Conservation (phyloP, 1,139 yeast species). For the Lipomyces yarrowii region DNA sequence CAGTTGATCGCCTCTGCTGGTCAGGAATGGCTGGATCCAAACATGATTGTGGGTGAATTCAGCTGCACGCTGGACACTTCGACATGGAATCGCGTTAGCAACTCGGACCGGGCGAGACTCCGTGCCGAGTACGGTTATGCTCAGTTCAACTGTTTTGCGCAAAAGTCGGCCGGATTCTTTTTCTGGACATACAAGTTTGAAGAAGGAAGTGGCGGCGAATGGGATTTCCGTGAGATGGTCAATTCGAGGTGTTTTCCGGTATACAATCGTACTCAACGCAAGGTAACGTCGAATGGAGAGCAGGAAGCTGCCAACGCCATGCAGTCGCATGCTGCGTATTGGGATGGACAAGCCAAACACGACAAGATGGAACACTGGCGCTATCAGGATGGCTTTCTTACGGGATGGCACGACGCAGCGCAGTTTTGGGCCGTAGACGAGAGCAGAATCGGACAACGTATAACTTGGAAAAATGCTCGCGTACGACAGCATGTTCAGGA, state of each 20-base stretch:
- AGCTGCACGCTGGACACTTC: conserved; percentile 81
- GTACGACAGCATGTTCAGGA: conserved; percentile 58
- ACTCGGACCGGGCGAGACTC: conserved; percentile 51
- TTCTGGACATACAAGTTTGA: conserved; percentile 93
- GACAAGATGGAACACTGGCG: conserved; percentile 79
- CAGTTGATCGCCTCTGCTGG: conserved; percentile 61
- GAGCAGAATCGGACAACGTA: conserved; percentile 70
- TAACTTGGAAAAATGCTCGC: conserved; percentile 65
- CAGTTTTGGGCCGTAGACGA: conserved; percentile 70
- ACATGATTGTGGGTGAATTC: conserved; percentile 83
- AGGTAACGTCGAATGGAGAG: conserved; percentile 43
- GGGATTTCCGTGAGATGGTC: conserved; percentile 87
- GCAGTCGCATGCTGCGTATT: conserved; percentile 60
- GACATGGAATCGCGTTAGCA: conserved; percentile 62
- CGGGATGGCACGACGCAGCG: conserved; percentile 72
- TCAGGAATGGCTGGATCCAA: conserved; percentile 54
- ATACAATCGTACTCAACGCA: conserved; percentile 45
- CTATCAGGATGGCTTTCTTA: conserved; percentile 71
- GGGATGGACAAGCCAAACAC: conserved; percentile 62
- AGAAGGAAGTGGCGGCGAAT: conserved; percentile 91
- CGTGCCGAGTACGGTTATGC: conserved; percentile 51
- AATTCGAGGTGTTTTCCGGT: conserved; percentile 62
- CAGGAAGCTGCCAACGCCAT: conserved; percentile 47
- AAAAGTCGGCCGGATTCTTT: conserved; percentile 65
- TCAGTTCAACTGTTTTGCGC: conserved; percentile 45